phyloP scores from a whole-genome alignment of 164 flowering plant species.

The Akebia trifoliata region DNA sequence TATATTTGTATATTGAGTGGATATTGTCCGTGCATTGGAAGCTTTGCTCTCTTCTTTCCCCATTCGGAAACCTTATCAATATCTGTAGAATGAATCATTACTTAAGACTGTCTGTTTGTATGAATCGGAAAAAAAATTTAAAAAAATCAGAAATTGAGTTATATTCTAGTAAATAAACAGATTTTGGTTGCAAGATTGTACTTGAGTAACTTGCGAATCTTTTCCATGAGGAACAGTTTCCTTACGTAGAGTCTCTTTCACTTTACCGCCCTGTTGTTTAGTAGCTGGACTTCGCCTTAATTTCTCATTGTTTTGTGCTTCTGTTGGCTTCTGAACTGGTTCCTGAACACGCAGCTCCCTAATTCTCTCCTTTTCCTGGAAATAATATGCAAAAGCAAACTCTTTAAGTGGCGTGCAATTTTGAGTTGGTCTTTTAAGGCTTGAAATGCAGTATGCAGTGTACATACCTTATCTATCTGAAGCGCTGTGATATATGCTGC shows the following conservation, averaged over 20 bases:
- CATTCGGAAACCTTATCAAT: conserved; percentile 60
- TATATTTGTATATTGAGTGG: conserved; percentile 45
- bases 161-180: no score
- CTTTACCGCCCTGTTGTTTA: conserved; percentile 15
- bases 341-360: conserved; percentile 10
- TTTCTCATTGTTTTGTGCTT: conserved; percentile 21
- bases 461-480: conserved; percentile 40
- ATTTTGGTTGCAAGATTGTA: no score
- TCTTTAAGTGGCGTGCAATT: no score
- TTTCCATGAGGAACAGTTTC: conserved; percentile 15
- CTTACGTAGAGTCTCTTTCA: conserved; percentile 16
- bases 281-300: conserved; percentile 2
- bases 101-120: no score
- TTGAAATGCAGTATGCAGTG: neutral
- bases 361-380: conserved; percentile 38
- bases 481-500: conserved; percentile 63
- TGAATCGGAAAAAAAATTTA: no score
- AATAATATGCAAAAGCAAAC: no score
- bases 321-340: conserved; percentile 17
- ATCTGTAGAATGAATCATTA: conserved; percentile 33
- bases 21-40: conserved; percentile 48
- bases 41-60: conserved; percentile 57
- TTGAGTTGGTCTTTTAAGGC: neutral
- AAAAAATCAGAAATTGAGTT: no score
- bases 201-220: conserved; percentile 37